phyloP scores from a whole-genome alignment of 352 stramenopile genomes.

The Pythium scleroteichum region DNA sequence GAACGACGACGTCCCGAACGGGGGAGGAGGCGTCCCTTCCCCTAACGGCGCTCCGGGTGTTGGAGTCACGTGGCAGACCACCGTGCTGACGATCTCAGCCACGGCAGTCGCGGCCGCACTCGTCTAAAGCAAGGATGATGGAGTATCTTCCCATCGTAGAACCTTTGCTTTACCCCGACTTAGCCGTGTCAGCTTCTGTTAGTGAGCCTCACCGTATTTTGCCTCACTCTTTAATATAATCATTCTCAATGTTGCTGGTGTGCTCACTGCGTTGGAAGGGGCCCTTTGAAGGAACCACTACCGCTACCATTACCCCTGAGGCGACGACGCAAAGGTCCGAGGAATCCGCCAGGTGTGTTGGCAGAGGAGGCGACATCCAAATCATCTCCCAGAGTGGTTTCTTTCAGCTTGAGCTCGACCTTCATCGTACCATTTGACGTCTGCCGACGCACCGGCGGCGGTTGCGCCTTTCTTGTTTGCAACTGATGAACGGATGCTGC shows the following conservation, averaged over 20 bases:
- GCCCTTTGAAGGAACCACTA: background rate
- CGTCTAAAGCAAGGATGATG: constrained; percentile 13
- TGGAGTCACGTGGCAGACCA: constrained; percentile 25
- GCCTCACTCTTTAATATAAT: background rate
- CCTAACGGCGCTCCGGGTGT: background rate
- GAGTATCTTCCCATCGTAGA: constrained; percentile 8
- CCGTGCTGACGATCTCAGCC: constrained; percentile 15
- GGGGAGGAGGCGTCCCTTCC: constrained; percentile 7
- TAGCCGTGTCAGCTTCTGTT: background rate
- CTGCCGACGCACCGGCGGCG: constrained; percentile 12
- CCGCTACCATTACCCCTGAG: constrained; percentile 2
- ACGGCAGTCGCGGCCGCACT: constrained; percentile 17
- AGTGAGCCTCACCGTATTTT: background rate
- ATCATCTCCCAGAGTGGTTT: constrained; percentile 51
- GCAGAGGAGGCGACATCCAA: constrained; percentile 21
- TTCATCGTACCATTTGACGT: constrained; percentile 36
- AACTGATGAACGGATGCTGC: constrained; percentile 1
- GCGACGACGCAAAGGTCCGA: constrained; percentile 14
- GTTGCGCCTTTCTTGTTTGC: constrained; percentile 6
- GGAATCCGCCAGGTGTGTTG: background rate
- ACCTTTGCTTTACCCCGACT: background rate
- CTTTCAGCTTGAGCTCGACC: constrained; percentile 60
- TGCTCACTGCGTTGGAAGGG: background rate
- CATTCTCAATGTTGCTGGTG: background rate
- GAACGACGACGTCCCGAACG: background rate